Evolutionary conservation across 805 yeast genomes (phyloP).

Genomic region (Saccharomycopsis capsularis): DNA sequence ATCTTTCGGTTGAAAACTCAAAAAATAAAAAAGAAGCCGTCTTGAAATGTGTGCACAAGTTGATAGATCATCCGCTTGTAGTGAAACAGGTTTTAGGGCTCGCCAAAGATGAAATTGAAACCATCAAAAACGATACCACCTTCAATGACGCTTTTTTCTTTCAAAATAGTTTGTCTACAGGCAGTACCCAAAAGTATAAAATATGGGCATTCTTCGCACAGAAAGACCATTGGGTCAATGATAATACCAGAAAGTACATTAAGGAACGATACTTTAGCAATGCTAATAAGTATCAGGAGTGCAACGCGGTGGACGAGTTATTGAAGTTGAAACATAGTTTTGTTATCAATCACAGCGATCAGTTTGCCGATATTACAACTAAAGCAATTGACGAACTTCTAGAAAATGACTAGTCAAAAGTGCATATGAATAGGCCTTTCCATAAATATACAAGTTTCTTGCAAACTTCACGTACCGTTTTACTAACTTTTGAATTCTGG

Average conservation of each 20-base stretch:
- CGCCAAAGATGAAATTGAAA: slow-evolving; percentile 53
- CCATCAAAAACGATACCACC: slow-evolving; percentile 41
- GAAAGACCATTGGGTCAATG: slow-evolving; percentile 62
- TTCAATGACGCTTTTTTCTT: slow-evolving; percentile 45
- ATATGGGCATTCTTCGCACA: slow-evolving; percentile 55
- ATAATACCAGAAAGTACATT: slow-evolving; percentile 35
- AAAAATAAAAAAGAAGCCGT: slow-evolving; percentile 21
- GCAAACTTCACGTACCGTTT: no score
- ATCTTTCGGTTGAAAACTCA: neutral
- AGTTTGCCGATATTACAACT: slow-evolving; percentile 14
- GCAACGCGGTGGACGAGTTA: slow-evolving; percentile 10
- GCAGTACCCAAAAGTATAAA: slow-evolving; percentile 7
- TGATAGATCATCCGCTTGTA: slow-evolving; percentile 37
- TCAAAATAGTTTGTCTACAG: slow-evolving; percentile 18
- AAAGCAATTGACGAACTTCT: slow-evolving; percentile 1
- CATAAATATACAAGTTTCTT: no score
- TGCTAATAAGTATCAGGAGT: slow-evolving; percentile 3
- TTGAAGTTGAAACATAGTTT: slow-evolving; percentile 18
- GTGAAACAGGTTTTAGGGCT: slow-evolving; percentile 49
- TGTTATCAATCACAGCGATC: slow-evolving; percentile 16
- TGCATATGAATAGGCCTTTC: no score
- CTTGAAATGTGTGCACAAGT: slow-evolving; percentile 34
- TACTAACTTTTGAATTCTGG: no score
- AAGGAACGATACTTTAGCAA: slow-evolving; percentile 5
- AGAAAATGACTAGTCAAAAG: no score